phyloP scores from a whole-genome alignment of 768 basidiomycete genomes.

The Zangia roseola region DNA sequence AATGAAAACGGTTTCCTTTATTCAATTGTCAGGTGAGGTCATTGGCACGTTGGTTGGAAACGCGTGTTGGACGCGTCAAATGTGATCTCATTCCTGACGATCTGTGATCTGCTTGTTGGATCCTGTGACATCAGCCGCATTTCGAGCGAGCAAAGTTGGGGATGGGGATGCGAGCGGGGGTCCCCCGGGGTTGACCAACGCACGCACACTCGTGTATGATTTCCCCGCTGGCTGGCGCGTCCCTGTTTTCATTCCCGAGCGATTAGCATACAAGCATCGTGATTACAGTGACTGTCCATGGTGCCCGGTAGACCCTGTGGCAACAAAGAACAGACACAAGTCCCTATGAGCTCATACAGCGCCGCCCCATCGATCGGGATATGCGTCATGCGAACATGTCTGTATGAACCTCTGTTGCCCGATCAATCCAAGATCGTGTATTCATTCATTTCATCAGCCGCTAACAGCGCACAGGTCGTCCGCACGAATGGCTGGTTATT shows the following conservation, averaged over 20 bases:
- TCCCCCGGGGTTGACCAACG: too few species aligned
- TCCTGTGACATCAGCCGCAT: conserved; percentile 16
- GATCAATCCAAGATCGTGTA: conserved; percentile 3
- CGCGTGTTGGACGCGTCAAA: too few species aligned
- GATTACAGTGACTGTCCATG: not conserved
- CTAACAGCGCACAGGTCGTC: conserved; percentile 1
- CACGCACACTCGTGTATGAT: not conserved
- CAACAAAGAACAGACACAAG: not conserved
- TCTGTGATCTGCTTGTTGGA: not conserved
- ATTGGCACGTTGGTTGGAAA: too few species aligned
- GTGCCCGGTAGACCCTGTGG: conserved; percentile 9
- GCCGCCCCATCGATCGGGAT: conserved; percentile 12
- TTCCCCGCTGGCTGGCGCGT: conserved; percentile 12
- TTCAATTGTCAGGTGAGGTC: too few species aligned
- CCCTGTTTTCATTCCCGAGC: conserved; percentile 19
- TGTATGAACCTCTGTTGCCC: not conserved
- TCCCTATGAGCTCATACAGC: conserved; percentile 15
- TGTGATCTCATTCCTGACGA: too few species aligned
- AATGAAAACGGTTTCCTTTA: too few species aligned
- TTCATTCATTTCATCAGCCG: conserved; percentile 7
- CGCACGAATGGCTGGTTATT: too few species aligned
- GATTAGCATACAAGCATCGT: not conserved
- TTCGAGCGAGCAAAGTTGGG: too few species aligned
- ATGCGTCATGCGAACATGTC: not conserved
- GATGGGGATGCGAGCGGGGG: too few species aligned